These are phyloP conservation scores for Graphiopsis chlorocephala DNA, from an alignment of 2,329 filamentous ascomycete species.

Conservation along the genomic window DNA sequence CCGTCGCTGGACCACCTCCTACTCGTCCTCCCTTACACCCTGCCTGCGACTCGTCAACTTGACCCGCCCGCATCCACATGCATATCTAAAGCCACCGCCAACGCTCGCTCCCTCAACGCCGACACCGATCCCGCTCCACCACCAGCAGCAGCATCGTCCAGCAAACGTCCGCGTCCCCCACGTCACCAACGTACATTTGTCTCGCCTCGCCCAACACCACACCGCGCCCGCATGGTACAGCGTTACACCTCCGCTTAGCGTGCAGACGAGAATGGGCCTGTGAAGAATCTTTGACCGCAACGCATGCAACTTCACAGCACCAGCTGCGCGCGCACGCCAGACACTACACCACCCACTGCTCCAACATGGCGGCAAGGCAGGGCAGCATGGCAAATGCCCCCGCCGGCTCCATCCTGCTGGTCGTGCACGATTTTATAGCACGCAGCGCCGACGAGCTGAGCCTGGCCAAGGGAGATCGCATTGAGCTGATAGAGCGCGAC, in stretches of 20 bases:
- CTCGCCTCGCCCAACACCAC: not conserved
- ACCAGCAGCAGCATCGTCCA: not conserved
- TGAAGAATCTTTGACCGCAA: not conserved
- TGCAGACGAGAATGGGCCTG: constrained; percentile 10
- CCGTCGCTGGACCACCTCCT: not conserved
- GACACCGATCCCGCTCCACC: not conserved
- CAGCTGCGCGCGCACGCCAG: not conserved
- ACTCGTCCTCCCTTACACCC: not conserved
- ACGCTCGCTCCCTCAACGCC: not conserved
- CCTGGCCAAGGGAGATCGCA: constrained; percentile 77
- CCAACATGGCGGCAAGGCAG: constrained; percentile 25
- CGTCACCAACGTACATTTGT: constrained; percentile 14
- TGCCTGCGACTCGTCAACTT: not conserved
- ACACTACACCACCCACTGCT: not conserved
- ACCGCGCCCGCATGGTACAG: constrained; percentile 12
- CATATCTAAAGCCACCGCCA: not conserved
- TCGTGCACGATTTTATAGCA: constrained; percentile 85
- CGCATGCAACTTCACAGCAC: not conserved
- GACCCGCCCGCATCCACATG: not conserved
- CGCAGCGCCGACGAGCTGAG: constrained; percentile 91
- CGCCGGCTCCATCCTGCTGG: constrained; percentile 52
- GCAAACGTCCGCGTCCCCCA: not conserved
- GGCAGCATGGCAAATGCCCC: constrained; percentile 28
- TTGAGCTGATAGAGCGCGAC: constrained; percentile 79
- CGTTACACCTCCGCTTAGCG: constrained; percentile 10